Base-by-base conservation (phyloP, 805 yeast species). In the Saccharomycopsis capsularis region DNA sequence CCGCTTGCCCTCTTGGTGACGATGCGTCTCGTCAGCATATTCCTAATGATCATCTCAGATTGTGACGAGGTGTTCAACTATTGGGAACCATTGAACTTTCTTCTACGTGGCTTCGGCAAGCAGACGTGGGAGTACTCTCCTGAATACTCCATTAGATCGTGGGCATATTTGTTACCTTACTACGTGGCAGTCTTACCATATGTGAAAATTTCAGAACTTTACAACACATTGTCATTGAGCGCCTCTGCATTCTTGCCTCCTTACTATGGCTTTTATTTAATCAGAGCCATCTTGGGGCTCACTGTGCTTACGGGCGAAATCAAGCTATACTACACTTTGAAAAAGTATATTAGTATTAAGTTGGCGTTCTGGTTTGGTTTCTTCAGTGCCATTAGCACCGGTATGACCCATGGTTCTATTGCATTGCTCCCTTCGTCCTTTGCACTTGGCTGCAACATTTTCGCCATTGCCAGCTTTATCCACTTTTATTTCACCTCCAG, bases 61-160 rank as follows among this genome's bases (percentile, higher is more conserved):
- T 90, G 97, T 62, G 97, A 91, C 63, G 98, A 91, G 63, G 81
- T 76, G 0, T 91, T 78, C 74, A 91, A 91, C 61, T 91, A 86
- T 66, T 89, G 96, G 91, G 98, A 91, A 56, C 96, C 98, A 0
- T 68, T 91, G 50, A 90, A 91, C 61, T 71, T 83, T 45, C 56
- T 90, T 32, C 64, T 82, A 1, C 74, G 95, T 55, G 84, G 83
- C 2, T 87, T 88, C 63, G 98, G 97, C 1, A 85, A 89, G 57
- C 89, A 89, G 63, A 90, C 97, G 0, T 90, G 97, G 97, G 97
- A 90, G 61, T 91, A 90, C 63, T 86, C 96, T 0, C 96, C 97
- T 0, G 84, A 75, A 47, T 87, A 77, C 59, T 87, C 95, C 16
- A 86, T 90, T 47, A 68, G 98, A 55, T 86, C 96, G 2, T 91